phyloP scores from a whole-genome alignment of 495 filamentous ascomycete genomes.

The Tuber melanosporum region DNA sequence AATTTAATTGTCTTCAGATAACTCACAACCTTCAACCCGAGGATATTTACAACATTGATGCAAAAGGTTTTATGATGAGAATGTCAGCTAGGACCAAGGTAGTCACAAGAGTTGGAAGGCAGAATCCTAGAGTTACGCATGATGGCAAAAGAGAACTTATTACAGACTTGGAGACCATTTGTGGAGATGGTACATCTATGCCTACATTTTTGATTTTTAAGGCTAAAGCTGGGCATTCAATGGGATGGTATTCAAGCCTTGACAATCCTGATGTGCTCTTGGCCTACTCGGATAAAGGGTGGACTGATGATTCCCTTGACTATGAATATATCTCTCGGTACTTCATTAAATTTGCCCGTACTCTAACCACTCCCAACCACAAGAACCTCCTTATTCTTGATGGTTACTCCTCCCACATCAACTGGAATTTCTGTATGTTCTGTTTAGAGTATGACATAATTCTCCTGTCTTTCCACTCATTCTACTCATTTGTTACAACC shows the following conservation, averaged over 20 bases:
- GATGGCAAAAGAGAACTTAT: too few relatives aligned
- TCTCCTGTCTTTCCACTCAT: too few relatives aligned
- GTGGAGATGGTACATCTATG: constrained; percentile 2
- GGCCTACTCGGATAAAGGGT: constrained; percentile 2
- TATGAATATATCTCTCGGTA: background rate
- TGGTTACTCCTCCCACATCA: constrained; percentile 11
- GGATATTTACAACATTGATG: constrained; percentile 16
- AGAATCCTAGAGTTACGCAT: background rate
- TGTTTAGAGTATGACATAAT: background rate
- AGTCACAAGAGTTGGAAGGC: background rate
- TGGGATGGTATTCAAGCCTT: constrained; percentile 6
- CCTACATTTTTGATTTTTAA: constrained; percentile 15
- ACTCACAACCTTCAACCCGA: too few relatives aligned
- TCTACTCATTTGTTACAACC: too few relatives aligned
- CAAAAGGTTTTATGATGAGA: constrained; percentile 13
- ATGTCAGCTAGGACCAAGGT: constrained; percentile 10
- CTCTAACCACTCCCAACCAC: background rate
- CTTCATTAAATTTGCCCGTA: background rate
- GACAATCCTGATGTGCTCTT: constrained; percentile 6
- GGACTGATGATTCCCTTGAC: background rate
- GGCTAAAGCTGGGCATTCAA: constrained; percentile 2
- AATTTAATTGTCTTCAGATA: too few relatives aligned
- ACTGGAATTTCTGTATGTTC: constrained; percentile 4
- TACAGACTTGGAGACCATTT: constrained; percentile 5
- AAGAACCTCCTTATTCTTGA: constrained; percentile 10